Base-by-base conservation (phyloP, 805 yeast genomes). In the Ogataea polymorpha region DNA sequence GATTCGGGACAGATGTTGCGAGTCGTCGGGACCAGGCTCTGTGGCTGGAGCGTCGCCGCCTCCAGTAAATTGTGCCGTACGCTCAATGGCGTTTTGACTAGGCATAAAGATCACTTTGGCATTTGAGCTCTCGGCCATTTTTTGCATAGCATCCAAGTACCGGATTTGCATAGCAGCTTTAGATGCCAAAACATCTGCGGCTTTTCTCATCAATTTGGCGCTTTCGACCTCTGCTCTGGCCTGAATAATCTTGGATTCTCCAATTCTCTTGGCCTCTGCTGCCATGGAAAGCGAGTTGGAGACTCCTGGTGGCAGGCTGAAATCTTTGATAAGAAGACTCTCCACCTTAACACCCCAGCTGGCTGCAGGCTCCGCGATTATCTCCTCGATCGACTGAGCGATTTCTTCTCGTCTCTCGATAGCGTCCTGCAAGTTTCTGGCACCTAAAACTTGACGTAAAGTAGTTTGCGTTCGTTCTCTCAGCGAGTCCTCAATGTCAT, bases 61-160 rank as follows among this genome's bases (percentile, higher is more conserved):
- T 13, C 49, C 47, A 14, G 38, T 31, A 4, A 36, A 48, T 39
- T 28, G 25, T 4, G 55, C 55, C 8, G 47, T 23, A 12, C 39
- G 35, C 37, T 70, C 75, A 44, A 68, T 59, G 12, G 68, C 68
- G 35, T 57, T 59, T 33, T 72, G 67, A 28, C 70, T 59, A 5
- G 89, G 88, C 87, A 82, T 82, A 61, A 82, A 82, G 23, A 82
- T 81, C 39, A 82, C 88, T 62, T 80, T 78, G n/a, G 85, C 65
- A 44, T 75, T 73, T 1, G 86, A 66, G 37, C 71, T 55, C 47
- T 66, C 75, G 25, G 86, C 83, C 87, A 82, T 82, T 46, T 67
- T 69, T 63, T 80, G 86, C 79, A 82, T 78, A n/a, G 88, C 88
- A 53, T 82, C 89, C 62, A 82, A 70, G 56, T 82, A 82, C 61